A percentile compares a stretch with the other conserved stretches of the same genome.
Conservation (phyloP, 257 asterid genomes). For the Eucommia ulmoides region DNA sequence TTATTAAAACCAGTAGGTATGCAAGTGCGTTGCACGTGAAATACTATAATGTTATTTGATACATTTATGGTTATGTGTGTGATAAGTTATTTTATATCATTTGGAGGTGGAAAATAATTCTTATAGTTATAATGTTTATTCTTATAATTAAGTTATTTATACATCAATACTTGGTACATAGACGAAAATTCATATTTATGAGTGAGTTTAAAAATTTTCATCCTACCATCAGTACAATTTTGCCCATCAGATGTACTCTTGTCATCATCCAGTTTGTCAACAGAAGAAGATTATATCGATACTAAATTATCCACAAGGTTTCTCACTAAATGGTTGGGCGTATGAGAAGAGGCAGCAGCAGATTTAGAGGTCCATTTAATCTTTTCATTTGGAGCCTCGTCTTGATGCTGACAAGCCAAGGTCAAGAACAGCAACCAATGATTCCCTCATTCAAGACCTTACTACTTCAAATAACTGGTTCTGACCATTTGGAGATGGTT, state of each 20-base stretch:
- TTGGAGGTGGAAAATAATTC: no score
- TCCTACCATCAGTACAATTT: slow-evolving; percentile 25
- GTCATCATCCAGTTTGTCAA: slow-evolving; percentile 20
- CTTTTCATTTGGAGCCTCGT: slow-evolving; percentile 20
- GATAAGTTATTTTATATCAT: no score
- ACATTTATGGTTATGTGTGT: no score
- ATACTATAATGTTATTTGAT: no score
- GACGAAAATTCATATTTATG: slow-evolving; percentile 26
- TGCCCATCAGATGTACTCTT: slow-evolving; percentile 28
- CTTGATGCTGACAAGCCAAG: slow-evolving; percentile 36
- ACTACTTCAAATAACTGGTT: slow-evolving; percentile 52
- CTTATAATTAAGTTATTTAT: no score
- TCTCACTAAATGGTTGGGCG: slow-evolving; percentile 10
- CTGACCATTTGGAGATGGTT: slow-evolving; percentile 17
- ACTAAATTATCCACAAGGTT: slow-evolving; percentile 15
- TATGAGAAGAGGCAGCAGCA: slow-evolving; percentile 14
- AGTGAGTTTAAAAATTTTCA: slow-evolving; percentile 20
- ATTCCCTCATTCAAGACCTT: slow-evolving; percentile 92
- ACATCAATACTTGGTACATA: no score
- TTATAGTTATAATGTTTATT: no score
- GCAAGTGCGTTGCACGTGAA: no score
- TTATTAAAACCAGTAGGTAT: no score
- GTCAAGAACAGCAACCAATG: slow-evolving; percentile 66
- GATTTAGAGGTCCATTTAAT: slow-evolving; percentile 6
- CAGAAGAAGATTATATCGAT: slow-evolving; percentile 14